A percentile compares a stretch with the other conserved stretches of the same genome.
phyloP scores from a whole-genome alignment of 164 flowering plant genomes.

The Annona cherimola region DNA sequence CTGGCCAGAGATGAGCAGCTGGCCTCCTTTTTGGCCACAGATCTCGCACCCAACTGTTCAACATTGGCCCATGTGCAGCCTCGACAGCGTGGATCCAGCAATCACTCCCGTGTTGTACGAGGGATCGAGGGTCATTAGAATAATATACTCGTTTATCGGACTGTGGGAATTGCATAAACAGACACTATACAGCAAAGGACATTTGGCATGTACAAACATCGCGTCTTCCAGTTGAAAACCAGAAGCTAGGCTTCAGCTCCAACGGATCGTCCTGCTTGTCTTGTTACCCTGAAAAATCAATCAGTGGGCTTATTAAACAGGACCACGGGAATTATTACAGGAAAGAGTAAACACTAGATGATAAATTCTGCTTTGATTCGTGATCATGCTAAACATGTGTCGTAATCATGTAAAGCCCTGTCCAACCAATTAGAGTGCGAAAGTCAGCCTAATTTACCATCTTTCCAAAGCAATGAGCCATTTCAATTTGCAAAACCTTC shows the following conservation, averaged over 20 bases:
- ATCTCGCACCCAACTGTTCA: too few relatives aligned
- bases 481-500: too few relatives aligned
- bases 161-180: too few relatives aligned
- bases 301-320: background rate
- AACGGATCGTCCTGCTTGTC: slow-evolving; percentile 7
- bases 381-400: background rate
- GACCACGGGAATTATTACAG: background rate
- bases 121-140: too few relatives aligned
- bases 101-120: too few relatives aligned
- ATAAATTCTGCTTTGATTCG: too few relatives aligned
- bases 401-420: background rate
- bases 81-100: too few relatives aligned
- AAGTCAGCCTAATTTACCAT: background rate
- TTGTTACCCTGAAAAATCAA: slow-evolving; percentile 16
- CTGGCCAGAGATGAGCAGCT: too few relatives aligned
- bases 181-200: too few relatives aligned
- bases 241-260: background rate
- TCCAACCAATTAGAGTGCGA: background rate
- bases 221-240: background rate
- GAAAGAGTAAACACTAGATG: background rate
- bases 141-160: too few relatives aligned
- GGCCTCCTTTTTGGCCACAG: too few relatives aligned
- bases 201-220: background rate
- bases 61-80: too few relatives aligned
- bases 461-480: background rate